Evolutionary conservation across 2,329 filamentous ascomycete species (phyloP), one percentile per base, ranked within the genome.

Genomic region (Fusarium sp.): DNA sequence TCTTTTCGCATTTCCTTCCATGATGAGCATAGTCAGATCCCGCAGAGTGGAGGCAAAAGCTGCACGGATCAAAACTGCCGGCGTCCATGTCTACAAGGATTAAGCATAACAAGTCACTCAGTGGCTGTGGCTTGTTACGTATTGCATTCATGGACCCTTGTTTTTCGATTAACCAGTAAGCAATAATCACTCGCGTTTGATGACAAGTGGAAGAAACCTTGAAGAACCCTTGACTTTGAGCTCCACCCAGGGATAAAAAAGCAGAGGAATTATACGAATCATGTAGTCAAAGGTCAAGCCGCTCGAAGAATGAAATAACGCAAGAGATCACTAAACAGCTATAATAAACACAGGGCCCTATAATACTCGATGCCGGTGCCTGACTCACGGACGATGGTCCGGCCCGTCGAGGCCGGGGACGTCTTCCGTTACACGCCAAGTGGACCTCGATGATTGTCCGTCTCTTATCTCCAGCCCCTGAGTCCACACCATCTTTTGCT

Each of bases 381-480:
- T 46, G 39, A 22, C 32, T 35, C 34, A 13, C 11, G 13, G 44
- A 22, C 24, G 24, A 55, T 22, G 43, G 34, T 36, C 42, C 60
- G 60, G 60, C 36, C 59, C 60, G 60, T 13, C 32, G 25, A 53
- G 41, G 15, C 29, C 39, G 8, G 9, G 15, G 15, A 24, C n/a
- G 13, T n/a, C 9, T 44, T 44, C 38, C 32, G 29, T 19, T 19
- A 39, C 25, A 28, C 5, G 35, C 45, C 13, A 44, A 32, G 53
- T 54, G 59, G 59, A 15, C 15, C 32, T 19, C 2, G 19, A 19
- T 19, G 19, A 19, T 19, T 19, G 19, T 19, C 19, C 19, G 19
- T 19, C 19, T 19, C 19, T 19, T 19, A 19, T 19, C 19, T 19
- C 19, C 19, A 29, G 22, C 40, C 22, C 22, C 10, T 13, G 12